A percentile compares a stretch with the other conserved stretches of the same genome.
These are phyloP conservation scores for Lactuca saligna DNA, from an alignment of 129 eudicot genomes.

Conservation along the genomic window DNA sequence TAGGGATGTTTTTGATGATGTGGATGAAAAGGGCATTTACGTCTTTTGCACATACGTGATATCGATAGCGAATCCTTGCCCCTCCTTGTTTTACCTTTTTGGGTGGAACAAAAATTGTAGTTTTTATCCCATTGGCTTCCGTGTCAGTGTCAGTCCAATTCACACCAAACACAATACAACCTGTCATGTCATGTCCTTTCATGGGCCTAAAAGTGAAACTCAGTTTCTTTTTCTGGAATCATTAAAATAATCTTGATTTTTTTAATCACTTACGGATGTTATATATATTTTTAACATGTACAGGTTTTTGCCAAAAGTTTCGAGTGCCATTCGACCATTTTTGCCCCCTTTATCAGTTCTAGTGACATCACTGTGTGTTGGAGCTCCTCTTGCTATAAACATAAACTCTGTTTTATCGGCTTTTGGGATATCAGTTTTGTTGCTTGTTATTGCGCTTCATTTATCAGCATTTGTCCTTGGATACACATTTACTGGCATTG, in stretches of 20 bases:
- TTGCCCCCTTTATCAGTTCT: slow-evolving; percentile 86
- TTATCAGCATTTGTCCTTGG: slow-evolving; percentile 75
- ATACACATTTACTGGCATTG: slow-evolving; percentile 60
- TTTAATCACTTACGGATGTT: background rate
- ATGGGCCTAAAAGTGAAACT: background rate
- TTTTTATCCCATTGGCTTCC: too few relatives aligned
- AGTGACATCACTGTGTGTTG: slow-evolving; percentile 91
- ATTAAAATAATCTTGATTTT: background rate
- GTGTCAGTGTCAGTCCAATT: too few relatives aligned
- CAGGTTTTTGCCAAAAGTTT: slow-evolving; percentile 75
- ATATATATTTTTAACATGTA: slow-evolving; percentile 14
- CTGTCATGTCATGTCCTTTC: too few relatives aligned
- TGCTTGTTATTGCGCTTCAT: slow-evolving; percentile 69
- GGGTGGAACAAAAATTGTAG: too few relatives aligned
- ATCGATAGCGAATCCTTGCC: too few relatives aligned
- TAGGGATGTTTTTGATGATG: too few relatives aligned
- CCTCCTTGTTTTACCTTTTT: too few relatives aligned
- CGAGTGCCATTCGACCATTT: slow-evolving; percentile 66
- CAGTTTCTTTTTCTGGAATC: slow-evolving; percentile 4
- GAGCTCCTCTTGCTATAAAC: slow-evolving; percentile 94
- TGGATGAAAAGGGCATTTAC: too few relatives aligned
- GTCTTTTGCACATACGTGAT: too few relatives aligned
- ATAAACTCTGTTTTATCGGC: slow-evolving; percentile 76
- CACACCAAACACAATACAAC: too few relatives aligned
- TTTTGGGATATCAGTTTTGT: slow-evolving; percentile 73